A percentile compares a stretch with the other conserved stretches of the same genome.
phyloP scores from a whole-genome alignment of 140 eudicot genomes.

The Ambrosia hybrid region DNA sequence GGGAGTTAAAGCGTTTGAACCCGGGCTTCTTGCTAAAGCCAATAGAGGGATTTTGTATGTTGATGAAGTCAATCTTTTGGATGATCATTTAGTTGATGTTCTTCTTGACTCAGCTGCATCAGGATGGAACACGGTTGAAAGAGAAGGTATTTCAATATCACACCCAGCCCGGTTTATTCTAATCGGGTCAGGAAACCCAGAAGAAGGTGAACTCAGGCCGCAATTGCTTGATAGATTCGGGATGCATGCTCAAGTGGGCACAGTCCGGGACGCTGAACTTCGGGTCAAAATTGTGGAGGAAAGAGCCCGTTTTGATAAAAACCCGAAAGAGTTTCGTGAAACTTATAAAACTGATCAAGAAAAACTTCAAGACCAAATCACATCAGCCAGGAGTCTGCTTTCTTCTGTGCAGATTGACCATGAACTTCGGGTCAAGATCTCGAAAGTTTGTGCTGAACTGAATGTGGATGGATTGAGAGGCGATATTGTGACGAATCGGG shows the following conservation, averaged over 20 bases:
- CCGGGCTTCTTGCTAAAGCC: constrained; percentile 95
- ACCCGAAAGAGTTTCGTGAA: constrained; percentile 69
- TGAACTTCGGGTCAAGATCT: constrained; percentile 84
- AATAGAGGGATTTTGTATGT: constrained; percentile 82
- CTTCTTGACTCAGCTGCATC: constrained; percentile 86
- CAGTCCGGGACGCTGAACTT: constrained; percentile 85
- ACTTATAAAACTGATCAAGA: constrained; percentile 70
- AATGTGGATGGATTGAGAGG: constrained; percentile 94
- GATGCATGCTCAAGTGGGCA: constrained; percentile 96
- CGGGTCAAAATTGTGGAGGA: constrained; percentile 91
- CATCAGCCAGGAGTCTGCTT: constrained; percentile 65
- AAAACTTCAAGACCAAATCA: constrained; percentile 70
- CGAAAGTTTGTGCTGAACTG: constrained; percentile 86
- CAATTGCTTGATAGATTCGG: constrained; percentile 90
- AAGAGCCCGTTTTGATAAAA: constrained; percentile 76
- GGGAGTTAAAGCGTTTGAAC: constrained; percentile 94
- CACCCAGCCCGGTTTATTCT: constrained; percentile 95
- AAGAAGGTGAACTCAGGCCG: constrained; percentile 88
- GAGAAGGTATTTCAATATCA: constrained; percentile 86
- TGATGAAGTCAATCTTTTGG: constrained; percentile 83
- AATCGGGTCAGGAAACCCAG: constrained; percentile 84
- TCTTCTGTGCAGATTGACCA: constrained; percentile 72
- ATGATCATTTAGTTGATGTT: constrained; percentile 83
- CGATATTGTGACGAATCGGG: constrained; percentile 85
- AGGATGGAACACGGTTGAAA: constrained; percentile 86